A percentile compares a stretch with the other conserved stretches of the same genome.
phyloP scores from a whole-genome alignment of 2,329 filamentous ascomycete genomes.

The Chrysoporthe cubensis region DNA sequence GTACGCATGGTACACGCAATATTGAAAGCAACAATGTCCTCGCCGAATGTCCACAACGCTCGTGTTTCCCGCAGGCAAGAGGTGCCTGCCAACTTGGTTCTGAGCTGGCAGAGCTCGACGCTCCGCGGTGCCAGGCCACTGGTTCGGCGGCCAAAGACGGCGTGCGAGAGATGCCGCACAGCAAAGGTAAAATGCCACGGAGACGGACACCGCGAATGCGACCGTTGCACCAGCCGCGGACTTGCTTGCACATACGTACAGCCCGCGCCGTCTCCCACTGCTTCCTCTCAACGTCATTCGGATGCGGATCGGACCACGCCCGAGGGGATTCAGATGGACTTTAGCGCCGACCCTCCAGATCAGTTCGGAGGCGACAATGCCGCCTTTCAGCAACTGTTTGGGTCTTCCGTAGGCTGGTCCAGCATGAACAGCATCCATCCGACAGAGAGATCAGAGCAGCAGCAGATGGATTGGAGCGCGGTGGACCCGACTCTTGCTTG shows the following conservation, averaged over 20 bases:
- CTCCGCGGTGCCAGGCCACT: constrained; percentile 25
- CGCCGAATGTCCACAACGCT: too few species aligned
- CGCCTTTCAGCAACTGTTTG: background rate
- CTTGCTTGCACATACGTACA: constrained; percentile 5
- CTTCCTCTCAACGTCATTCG: too few species aligned
- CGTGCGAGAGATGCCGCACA: constrained; percentile 13
- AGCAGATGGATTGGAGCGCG: constrained; percentile 1
- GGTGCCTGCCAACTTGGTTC: background rate
- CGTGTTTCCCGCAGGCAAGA: background rate
- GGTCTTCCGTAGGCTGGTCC: background rate
- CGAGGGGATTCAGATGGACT: too few species aligned
- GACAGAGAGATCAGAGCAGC: background rate
- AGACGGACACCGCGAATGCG: background rate
- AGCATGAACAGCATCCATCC: background rate
- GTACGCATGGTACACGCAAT: too few species aligned
- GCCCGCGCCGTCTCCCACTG: background rate
- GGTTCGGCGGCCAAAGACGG: constrained; percentile 10
- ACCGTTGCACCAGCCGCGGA: constrained; percentile 10
- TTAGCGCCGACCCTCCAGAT: too few species aligned
- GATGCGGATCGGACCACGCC: too few species aligned
- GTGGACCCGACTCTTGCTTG: background rate
- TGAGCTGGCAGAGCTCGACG: constrained; percentile 9
- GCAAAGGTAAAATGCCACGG: constrained; percentile 12
- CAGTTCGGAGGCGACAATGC: too few species aligned
- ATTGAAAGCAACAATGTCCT: too few species aligned